Base-by-base conservation (phyloP, 2,329 filamentous ascomycete genomes). In the Aspergillus sp. region DNA sequence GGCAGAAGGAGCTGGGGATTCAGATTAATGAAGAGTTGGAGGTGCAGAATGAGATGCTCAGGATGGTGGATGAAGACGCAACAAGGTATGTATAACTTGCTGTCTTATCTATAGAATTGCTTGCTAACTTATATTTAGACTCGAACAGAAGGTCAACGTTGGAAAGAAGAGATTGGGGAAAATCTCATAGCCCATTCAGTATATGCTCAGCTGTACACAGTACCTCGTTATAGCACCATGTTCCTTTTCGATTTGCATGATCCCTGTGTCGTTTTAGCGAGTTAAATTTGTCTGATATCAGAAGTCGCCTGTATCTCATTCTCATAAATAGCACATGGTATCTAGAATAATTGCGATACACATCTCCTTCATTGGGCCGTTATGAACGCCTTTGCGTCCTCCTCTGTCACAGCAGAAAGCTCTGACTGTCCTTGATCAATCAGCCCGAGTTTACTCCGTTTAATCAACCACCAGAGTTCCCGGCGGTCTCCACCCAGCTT, bases 401-500 rank as follows among this genome's bases (percentile, higher is more conserved):
- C 86, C 51, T 85, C 82, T 0, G 82, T 84, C 4, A 93, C 85
- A 30, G 84, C 79, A 1, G 89, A 92, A 17, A 80, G 77, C 44
- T 89, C 85, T 2, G 82, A 84, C 66, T 85, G 78, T 48, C 76
- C 80, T 52, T 81, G 79, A 61, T 89, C 86, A 66, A 98, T 87
- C 69, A 96, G 77, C 0, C 92, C 90, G 56, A 96, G 76, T 64
- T 80, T 85, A 42, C 82, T 84, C 58, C 79, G 83, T 64, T 88
- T 82, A 22, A 96, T 77, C 64, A 83, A 80, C 78, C 85, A 89
- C 92, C 92, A 97, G 77, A 97, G 86, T 68, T 96, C 91, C 61
- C 83, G 83, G 54, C 91, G 80, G 66, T 96, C 89, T 0, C 91
- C 92, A 39, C 87, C 86, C 3, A 97, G 75, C 64, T 89, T 83